Evolutionary conservation across 176 grass and related monocot genomes (phyloP).

Genomic region (Oryza nivara): DNA sequence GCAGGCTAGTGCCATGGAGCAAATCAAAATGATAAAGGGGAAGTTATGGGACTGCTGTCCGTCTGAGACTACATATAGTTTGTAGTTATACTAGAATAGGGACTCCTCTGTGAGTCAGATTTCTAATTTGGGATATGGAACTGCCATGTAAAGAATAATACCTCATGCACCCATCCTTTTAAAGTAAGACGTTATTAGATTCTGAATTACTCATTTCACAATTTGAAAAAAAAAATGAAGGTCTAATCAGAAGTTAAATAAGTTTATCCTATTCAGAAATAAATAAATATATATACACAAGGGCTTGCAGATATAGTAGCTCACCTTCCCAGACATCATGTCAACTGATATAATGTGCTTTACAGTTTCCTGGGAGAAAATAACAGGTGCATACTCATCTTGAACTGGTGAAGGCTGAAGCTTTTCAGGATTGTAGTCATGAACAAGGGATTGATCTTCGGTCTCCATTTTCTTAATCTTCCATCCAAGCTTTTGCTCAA

Average conservation of each 20-base stretch:
- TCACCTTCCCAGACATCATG: slow-evolving; percentile 91
- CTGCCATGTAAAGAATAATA: neutral
- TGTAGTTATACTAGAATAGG: neutral
- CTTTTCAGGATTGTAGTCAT: slow-evolving; percentile 71
- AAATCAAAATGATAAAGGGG: no score
- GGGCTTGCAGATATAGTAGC: neutral
- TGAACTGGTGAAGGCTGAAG: slow-evolving; percentile 73
- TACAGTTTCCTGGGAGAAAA: slow-evolving; percentile 87
- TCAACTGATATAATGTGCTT: slow-evolving; percentile 83
- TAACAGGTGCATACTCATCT: slow-evolving; percentile 84
- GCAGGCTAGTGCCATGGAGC: neutral
- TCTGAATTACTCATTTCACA: neutral
- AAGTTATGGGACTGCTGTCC: no score
- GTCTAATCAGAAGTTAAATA: neutral
- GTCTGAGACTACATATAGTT: neutral
- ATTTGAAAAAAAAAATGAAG: neutral
- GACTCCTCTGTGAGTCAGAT: neutral
- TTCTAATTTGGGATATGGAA: neutral
- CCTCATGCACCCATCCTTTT: neutral
- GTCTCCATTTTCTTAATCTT: slow-evolving; percentile 86
- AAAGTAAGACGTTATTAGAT: neutral
- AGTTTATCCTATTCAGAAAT: neutral
- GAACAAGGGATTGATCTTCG: slow-evolving; percentile 61
- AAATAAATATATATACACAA: neutral
- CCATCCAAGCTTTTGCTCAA: slow-evolving; percentile 72